Base-by-base conservation (phyloP, 2,329 filamentous ascomycete species). In the Trichoderma sp. region DNA sequence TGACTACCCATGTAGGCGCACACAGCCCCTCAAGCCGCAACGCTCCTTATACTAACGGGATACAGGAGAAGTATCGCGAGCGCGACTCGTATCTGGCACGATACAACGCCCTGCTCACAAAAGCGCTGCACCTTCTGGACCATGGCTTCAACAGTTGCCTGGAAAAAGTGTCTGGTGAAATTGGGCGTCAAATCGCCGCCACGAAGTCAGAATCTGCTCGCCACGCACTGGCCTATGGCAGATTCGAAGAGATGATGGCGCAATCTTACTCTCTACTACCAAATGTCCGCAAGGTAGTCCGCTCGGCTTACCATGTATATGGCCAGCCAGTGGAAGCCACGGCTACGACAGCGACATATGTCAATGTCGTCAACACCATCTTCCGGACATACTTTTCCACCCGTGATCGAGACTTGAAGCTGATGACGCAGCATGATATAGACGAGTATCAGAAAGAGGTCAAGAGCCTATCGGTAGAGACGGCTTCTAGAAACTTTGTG, bases 31-130 rank as follows among this genome's bases (percentile, higher is more conserved):
- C 26, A 21, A 24, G 17, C 12, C 24, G 41, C 12, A 39, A n/a
- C 21, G 54, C 39, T 44, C n/a, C 4, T 19, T 0, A 7, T 63
- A n/a, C 34, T 66, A 17, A 62, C 45, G 1, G 2, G 12, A 3
- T 6, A 4, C 24, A 92, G 90, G 85, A 91, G 9, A 87, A 87
- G 7, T 96, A 97, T 74, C 90, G 91, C 68, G 94, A 98, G 76
- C 89, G 93, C 3, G 89, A 93, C 68, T 88, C 90, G 2, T 98
- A 97, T 75, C 86, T 93, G 50, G 92, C 94, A 7, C 87, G 93
- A 66, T 98, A 98, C 75, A 88, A 91, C 67, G 83, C 95, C 0
- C 83, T 97, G 14, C 84, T 98, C 15, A 86, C 85, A 30, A 88
- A 88, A 69, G 84, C 86, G 0, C 78, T 89, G 10, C 86, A 88